Conservation (phyloP, 306 rosid species). For the Albizia julibrissin region DNA sequence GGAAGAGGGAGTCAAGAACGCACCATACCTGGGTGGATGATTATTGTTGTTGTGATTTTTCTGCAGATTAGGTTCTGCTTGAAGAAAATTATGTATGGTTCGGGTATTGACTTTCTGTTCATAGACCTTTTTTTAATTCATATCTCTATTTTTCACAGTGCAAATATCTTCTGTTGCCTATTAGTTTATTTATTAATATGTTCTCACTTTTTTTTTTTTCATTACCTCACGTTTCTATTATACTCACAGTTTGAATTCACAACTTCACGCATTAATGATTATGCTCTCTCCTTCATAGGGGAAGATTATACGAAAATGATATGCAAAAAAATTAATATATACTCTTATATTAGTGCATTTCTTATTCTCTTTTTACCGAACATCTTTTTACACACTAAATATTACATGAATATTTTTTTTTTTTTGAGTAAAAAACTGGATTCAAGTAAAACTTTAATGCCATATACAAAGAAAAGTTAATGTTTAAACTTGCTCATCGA, state of each 20-base stretch:
- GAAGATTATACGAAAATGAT: too few relatives aligned
- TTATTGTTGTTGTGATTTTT: not conserved
- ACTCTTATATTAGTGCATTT: not conserved
- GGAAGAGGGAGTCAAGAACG: conserved; percentile 89
- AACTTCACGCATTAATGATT: too few relatives aligned
- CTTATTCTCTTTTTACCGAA: not conserved
- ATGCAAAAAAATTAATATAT: too few relatives aligned
- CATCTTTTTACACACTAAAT: not conserved
- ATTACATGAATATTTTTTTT: too few relatives aligned
- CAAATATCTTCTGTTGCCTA: not conserved
- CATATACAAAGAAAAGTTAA: too few relatives aligned
- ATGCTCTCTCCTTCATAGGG: too few relatives aligned
- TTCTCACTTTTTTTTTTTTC: not conserved
- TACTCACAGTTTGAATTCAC: not conserved
- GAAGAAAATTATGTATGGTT: conserved; percentile 64
- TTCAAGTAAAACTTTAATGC: too few relatives aligned
- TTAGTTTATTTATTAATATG: not conserved
- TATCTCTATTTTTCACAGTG: conserved; percentile 4
- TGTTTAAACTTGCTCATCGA: too few relatives aligned
- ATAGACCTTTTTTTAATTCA: conserved; percentile 37
- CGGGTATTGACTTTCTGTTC: conserved; percentile 97
- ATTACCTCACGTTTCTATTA: not conserved
- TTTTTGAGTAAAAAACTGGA: too few relatives aligned
- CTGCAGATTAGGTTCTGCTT: conserved; percentile 27
- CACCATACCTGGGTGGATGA: conserved; percentile 58